These are phyloP conservation scores for Xylariaceae sp. DNA, from an alignment of 2,329 filamentous ascomycete genomes.

Conservation along the genomic window DNA sequence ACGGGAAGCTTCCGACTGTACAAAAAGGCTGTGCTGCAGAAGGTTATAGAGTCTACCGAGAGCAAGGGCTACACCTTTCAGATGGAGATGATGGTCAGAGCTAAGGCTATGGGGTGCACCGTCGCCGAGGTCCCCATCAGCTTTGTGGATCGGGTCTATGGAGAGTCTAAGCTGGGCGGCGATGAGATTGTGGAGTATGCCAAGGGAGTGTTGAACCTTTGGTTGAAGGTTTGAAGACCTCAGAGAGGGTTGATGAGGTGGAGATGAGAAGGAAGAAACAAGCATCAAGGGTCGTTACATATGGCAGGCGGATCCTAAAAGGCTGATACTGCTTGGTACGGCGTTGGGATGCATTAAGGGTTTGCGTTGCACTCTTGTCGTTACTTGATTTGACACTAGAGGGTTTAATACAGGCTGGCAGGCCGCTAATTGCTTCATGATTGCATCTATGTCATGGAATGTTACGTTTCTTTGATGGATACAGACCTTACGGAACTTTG, in stretches of 20 bases:
- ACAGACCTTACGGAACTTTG: no score
- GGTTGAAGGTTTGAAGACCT: conserved; percentile 63
- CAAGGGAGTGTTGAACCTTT: conserved; percentile 75
- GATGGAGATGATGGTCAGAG: conserved; percentile 99
- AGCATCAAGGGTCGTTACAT: not conserved
- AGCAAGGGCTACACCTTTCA: conserved; percentile 98
- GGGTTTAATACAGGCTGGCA: not conserved
- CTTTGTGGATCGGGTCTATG: conserved; percentile 93
- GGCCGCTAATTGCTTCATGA: no score
- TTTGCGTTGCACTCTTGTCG: not conserved
- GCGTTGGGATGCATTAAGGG: not conserved
- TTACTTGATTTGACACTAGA: not conserved
- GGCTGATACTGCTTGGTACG: not conserved
- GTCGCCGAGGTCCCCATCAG: conserved; percentile 95
- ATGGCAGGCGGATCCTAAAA: not conserved
- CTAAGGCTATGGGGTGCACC: conserved; percentile 90
- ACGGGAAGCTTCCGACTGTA: conserved; percentile 94
- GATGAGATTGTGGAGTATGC: conserved; percentile 97
- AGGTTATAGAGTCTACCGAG: conserved; percentile 85
- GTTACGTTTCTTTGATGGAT: no score
- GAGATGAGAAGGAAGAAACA: not conserved
- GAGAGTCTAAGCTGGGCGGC: conserved; percentile 89
- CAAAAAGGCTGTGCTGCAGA: conserved; percentile 83
- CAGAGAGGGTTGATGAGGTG: not conserved
- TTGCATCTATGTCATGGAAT: no score